A percentile compares a stretch with the other conserved stretches of the same genome.
Evolutionary conservation across 148 eudicot species (phyloP).

Genomic region (Arbutus unedo): DNA sequence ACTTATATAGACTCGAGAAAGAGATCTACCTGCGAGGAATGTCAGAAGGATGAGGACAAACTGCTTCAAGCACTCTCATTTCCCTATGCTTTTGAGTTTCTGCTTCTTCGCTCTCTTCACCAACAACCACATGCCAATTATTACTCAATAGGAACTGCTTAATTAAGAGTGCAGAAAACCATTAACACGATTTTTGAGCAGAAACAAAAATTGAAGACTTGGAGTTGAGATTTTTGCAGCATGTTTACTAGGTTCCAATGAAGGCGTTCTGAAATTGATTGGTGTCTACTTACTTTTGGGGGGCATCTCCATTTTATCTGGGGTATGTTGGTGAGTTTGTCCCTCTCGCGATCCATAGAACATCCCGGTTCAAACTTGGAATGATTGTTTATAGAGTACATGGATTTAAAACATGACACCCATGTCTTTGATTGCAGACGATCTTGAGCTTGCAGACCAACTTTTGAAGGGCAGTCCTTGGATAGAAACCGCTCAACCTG

Average conservation of each 20-base stretch:
- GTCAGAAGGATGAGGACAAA: slow-evolving; percentile 36
- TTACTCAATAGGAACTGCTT: slow-evolving; percentile 38
- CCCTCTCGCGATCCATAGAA: slow-evolving; percentile 16
- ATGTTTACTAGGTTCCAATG: neutral
- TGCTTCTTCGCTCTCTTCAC: slow-evolving; percentile 59
- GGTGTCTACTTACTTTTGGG: slow-evolving; percentile 41
- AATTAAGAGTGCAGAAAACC: slow-evolving; percentile 15
- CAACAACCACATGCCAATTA: slow-evolving; percentile 59
- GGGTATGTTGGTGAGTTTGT: slow-evolving; percentile 22
- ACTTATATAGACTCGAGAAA: neutral
- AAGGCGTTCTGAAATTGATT: neutral
- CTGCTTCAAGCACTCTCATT: slow-evolving; percentile 36
- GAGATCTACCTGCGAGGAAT: slow-evolving; percentile 50
- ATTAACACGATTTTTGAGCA: slow-evolving; percentile 10
- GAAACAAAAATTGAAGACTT: neutral
- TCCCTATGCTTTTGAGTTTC: slow-evolving; percentile 38
- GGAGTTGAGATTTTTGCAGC: neutral
- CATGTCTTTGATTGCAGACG: slow-evolving; percentile 18
- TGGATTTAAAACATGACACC: slow-evolving; percentile 10
- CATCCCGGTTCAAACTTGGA: slow-evolving; percentile 27
- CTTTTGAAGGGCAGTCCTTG: slow-evolving; percentile 25
- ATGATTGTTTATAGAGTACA: slow-evolving; percentile 16
- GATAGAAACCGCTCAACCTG: slow-evolving; percentile 30
- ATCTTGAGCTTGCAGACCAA: slow-evolving; percentile 24
- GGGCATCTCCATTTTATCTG: slow-evolving; percentile 56